Evolutionary conservation across 345 rosid species (phyloP).

Genomic region (Bruguiera sexangula): DNA sequence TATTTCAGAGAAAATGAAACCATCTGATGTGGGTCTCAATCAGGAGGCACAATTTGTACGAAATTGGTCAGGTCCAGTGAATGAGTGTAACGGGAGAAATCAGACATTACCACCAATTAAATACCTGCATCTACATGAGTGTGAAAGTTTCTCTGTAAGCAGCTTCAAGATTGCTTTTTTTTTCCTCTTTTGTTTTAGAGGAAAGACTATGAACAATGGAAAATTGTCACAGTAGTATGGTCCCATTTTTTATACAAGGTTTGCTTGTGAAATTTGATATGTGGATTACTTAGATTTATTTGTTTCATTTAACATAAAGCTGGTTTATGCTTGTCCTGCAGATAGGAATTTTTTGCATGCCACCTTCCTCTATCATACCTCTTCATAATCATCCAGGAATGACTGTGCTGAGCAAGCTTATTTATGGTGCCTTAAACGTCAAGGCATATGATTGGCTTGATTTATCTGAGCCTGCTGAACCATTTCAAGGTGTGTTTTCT

Average conservation of each 20-base stretch:
- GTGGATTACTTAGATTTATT: background rate
- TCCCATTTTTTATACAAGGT: background rate
- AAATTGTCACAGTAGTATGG: background rate
- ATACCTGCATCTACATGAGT: conserved; percentile 80
- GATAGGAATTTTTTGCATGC: conserved; percentile 97
- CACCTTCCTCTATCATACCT: conserved; percentile 83
- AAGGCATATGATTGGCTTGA: conserved; percentile 91
- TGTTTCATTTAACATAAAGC: background rate
- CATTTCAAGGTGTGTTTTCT: conserved; percentile 47
- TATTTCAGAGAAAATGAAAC: conserved; percentile 80
- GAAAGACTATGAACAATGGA: background rate
- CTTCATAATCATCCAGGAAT: conserved; percentile 97
- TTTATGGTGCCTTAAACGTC: conserved; percentile 78
- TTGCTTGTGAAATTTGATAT: background rate
- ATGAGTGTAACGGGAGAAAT: conserved; percentile 54
- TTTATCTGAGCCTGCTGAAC: conserved; percentile 43
- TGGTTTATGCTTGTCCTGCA: conserved; percentile 23
- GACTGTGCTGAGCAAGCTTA: conserved; percentile 92
- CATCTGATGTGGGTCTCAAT: conserved; percentile 92
- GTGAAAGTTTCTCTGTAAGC: conserved; percentile 91
- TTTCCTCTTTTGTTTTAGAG: background rate
- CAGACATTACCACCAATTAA: conserved; percentile 68
- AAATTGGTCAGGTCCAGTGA: conserved; percentile 50
- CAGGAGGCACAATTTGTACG: conserved; percentile 89
- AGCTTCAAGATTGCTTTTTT: background rate